Evolutionary conservation across 108 stramenopile species (phyloP), one percentile per base, ranked within the genome.

Genomic region (Phaeodactylum tricornutum): DNA sequence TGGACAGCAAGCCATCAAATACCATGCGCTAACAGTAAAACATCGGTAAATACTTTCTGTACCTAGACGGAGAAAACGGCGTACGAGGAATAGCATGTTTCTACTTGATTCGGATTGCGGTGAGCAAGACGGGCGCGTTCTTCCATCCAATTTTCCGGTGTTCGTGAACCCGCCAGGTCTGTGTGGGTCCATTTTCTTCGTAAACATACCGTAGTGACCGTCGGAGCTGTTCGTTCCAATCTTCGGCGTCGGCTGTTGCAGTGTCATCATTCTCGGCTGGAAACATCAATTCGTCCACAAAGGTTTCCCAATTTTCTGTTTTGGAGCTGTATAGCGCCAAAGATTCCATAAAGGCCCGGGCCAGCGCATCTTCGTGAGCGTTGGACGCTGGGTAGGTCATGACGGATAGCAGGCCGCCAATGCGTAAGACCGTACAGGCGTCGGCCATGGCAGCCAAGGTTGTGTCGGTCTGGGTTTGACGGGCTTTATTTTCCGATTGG

Each of bases 301-400:
- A 78, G 15, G 55, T 62, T 56, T 57, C 61, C 87, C 87, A 89
- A 25, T 72, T 76, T 7, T 68, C 65, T 33, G 55, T 62, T 32
- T 79, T 64, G 42, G 72, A 71, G 0, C 79, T 64, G 12, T 79
- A 47, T 43, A 84, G 60, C n/a, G 76, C 88, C 62, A 82, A 55
- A 21, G 68, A 72, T 60, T 81, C 78, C 57, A 78, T 67, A 44
- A 90, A 76, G 20, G 62, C 50, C 14, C 66, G 64, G 0, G 80
- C 88, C 0, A 72, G 79, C 29, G 36, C 55, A 55, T 74, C 74
- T 53, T 90, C 88, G 15, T 70, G 45, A 25, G 64, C 42, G 45
- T 76, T 75, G 26, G 67, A 75, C 0, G 50, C 55, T 6, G 88
- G 88, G 61, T 90, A 90, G 3, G 83, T 81, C 60, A 76, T 78